Conservation (phyloP, 345 rosid genomes). For the Atalantia buxifolia region DNA sequence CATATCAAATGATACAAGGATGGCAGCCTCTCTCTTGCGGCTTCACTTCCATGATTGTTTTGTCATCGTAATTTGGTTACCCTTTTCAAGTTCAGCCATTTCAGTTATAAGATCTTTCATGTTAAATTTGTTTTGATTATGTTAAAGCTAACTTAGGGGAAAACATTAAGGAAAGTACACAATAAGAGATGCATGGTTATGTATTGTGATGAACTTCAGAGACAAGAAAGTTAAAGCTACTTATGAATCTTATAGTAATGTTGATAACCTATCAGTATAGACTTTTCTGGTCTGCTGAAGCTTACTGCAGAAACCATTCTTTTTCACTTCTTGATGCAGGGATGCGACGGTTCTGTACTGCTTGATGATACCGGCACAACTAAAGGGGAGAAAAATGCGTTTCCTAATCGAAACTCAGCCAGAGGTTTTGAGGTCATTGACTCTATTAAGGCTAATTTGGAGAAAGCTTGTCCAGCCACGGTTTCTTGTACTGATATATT, state of each 20-base stretch:
- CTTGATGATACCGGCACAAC: slow-evolving; percentile 42
- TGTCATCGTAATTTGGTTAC: slow-evolving; percentile 41
- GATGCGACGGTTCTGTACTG: slow-evolving; percentile 64
- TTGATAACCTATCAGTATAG: background rate
- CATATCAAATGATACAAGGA: slow-evolving; percentile 53
- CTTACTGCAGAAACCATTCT: background rate
- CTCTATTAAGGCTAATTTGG: slow-evolving; percentile 48
- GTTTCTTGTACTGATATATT: slow-evolving; percentile 68
- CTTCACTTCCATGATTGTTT: slow-evolving; percentile 76
- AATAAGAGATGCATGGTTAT: background rate
- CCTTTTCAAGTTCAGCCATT: background rate
- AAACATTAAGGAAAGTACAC: background rate
- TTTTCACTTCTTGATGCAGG: slow-evolving; percentile 28
- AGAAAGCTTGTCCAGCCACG: slow-evolving; percentile 52
- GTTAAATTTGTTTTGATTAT: background rate
- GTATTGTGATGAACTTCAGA: background rate
- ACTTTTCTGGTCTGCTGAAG: background rate
- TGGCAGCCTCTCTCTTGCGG: slow-evolving; percentile 65
- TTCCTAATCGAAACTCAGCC: slow-evolving; percentile 43
- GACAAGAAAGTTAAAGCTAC: background rate
- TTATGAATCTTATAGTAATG: background rate
- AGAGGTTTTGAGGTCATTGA: slow-evolving; percentile 73
- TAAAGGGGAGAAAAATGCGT: slow-evolving; percentile 50
- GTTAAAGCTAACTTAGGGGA: background rate
- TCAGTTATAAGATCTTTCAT: background rate